phyloP scores from a whole-genome alignment of 2,329 filamentous ascomycete genomes.

The Fusarium guadeloupense region DNA sequence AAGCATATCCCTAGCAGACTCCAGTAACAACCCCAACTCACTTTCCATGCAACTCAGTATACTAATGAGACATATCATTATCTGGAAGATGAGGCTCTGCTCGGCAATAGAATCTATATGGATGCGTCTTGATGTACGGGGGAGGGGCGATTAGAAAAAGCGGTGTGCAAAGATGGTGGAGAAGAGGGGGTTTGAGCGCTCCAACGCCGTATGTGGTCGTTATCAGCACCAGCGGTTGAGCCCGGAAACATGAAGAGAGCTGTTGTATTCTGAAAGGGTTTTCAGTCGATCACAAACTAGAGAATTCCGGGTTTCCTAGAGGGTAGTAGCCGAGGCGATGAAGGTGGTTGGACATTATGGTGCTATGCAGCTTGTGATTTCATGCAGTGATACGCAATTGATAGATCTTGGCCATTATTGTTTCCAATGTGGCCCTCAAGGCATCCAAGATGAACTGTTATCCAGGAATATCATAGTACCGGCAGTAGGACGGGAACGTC shows the following conservation, averaged over 20 bases:
- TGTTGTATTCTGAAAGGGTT: slow-evolving; percentile 6
- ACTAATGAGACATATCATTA: slow-evolving; percentile 3
- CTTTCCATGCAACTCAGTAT: slow-evolving; percentile 1
- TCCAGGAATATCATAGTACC: slow-evolving; percentile 9
- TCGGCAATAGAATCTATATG: slow-evolving; percentile 10
- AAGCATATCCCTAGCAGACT: slow-evolving; percentile 4
- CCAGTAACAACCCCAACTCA: slow-evolving; percentile 3
- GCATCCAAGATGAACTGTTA: slow-evolving; percentile 8
- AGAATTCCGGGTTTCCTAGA: not conserved
- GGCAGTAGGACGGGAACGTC: not conserved
- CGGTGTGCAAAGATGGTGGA: slow-evolving; percentile 41
- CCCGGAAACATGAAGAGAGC: slow-evolving; percentile 14
- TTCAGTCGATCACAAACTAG: not conserved
- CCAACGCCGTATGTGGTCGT: slow-evolving; percentile 12
- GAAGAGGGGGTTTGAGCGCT: slow-evolving; percentile 35
- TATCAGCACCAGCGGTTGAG: slow-evolving; percentile 22
- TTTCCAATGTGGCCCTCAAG: too few species aligned
- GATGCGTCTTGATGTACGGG: not conserved
- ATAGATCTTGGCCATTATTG: slow-evolving; percentile 1
- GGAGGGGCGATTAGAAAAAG: slow-evolving; percentile 35
- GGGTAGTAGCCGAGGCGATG: slow-evolving; percentile 18
- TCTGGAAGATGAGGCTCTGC: slow-evolving; percentile 36
- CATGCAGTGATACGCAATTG: slow-evolving; percentile 34
- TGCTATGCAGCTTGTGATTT: slow-evolving; percentile 41
- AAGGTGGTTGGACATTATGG: slow-evolving; percentile 18